A percentile compares a stretch with the other conserved stretches of the same genome.
Evolutionary conservation across 2,329 filamentous ascomycete genomes (phyloP).

Genomic region (Thielaviopsis euricoi): DNA sequence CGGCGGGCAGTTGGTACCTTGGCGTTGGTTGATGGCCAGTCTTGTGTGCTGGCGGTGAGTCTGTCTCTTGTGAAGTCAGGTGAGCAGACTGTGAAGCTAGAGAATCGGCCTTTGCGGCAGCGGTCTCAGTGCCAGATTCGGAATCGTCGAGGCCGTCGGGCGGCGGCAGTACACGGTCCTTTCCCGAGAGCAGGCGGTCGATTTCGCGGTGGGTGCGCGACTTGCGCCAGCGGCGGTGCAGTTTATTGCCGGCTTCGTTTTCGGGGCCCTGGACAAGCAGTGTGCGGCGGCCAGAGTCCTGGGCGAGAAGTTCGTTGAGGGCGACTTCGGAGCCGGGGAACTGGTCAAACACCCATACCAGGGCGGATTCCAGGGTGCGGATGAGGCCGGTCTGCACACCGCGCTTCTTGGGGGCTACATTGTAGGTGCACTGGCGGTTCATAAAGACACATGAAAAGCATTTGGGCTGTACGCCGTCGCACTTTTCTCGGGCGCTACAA

Average conservation of each 20-base stretch:
- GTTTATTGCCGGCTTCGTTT: constrained; percentile 30
- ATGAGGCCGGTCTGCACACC: constrained; percentile 71
- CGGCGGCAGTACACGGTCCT: constrained; percentile 18
- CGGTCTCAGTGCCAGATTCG: constrained; percentile 15
- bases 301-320: constrained; percentile 36
- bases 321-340: constrained; percentile 41
- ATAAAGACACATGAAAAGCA: constrained; percentile 51
- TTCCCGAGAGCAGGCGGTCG: constrained; percentile 40
- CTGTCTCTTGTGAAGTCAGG: neutral
- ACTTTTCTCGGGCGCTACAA: constrained; percentile 46
- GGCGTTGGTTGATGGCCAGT: neutral
- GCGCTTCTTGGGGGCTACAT: constrained; percentile 56
- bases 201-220: constrained; percentile 46
- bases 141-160: constrained; percentile 21
- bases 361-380: constrained; percentile 51
- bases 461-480: constrained; percentile 49
- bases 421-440: constrained; percentile 52
- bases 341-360: constrained; percentile 49
- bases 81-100: neutral
- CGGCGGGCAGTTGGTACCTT: constrained; percentile 26
- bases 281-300: constrained; percentile 25
- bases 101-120: neutral
- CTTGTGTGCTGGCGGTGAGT: neutral
- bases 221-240: constrained; percentile 47
- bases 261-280: constrained; percentile 33